Evolutionary conservation across 768 basidiomycete species (phyloP), one percentile per base, ranked within the genome.

Genomic region (Leccinum boreale): DNA sequence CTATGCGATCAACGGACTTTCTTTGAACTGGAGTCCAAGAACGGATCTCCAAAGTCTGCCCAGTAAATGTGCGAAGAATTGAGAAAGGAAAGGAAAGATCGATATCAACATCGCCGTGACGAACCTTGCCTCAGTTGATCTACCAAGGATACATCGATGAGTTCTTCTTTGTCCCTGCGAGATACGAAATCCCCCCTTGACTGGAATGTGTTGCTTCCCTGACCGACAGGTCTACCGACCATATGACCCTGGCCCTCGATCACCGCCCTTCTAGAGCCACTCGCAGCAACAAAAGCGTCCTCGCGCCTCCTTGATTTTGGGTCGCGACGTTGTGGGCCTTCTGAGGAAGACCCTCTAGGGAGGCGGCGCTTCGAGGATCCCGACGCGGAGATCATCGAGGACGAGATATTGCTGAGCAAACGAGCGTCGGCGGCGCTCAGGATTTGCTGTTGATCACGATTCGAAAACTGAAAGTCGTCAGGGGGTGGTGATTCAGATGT

Each of bases 21-120:
- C 55, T 74, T 74, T 42, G 69, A 60, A 26, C 52, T 57, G 55
- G 66, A 59, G 21, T 83, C 80, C 45, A 75, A 67, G 67, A 84
- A 83, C 29, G 82, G 82, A 72, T 84, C 82, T 21, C 82, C 82
- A 39, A 83, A 78, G 64, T 83, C 82, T 83, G 63, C 29, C 46
- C 57, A 53, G 29, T 28, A 28, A 52, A 50, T 21, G 4, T 46
- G 45, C 29, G 36, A 48, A 33, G 31, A 56, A 7, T 26, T 52
- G 33, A 53, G 55, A 39, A 55, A 50, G 48, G 51, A 23, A 55
- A 50, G 48, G 50, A 36, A 57, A 26, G 50, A 52, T 58, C 53
- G 35, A 42, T 29, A 44, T 9, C 15, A 28, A 36, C 6, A 8
- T 15, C 39, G 48, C 33, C 3, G 12, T 47, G 14, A 63, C 73